Evolutionary conservation across 176 grass and related monocot genomes (phyloP).

Genomic region (Calamus simplicifolius): DNA sequence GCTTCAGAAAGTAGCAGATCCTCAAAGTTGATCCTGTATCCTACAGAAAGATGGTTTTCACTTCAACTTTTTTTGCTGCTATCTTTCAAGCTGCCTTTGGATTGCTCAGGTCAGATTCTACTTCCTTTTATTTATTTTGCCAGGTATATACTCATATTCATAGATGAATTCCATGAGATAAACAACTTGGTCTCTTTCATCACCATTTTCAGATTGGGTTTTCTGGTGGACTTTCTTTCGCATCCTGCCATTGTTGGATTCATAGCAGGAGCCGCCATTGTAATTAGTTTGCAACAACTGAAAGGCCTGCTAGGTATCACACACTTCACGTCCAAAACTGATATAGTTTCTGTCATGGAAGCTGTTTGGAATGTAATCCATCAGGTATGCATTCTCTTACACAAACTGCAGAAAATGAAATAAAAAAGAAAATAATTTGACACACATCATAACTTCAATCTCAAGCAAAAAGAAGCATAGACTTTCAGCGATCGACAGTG

Average conservation of each 20-base stretch:
- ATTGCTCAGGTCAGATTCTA: conserved; percentile 48
- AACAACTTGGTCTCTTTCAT: not conserved
- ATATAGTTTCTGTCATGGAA: conserved; percentile 8
- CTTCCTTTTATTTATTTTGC: no score
- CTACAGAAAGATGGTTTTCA: conserved; percentile 70
- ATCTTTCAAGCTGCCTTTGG: conserved; percentile 84
- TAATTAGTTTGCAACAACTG: conserved; percentile 5
- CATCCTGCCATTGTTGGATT: conserved; percentile 11
- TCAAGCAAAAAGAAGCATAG: no score
- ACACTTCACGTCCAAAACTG: not conserved
- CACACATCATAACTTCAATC: no score
- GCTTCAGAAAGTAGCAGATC: conserved; percentile 80
- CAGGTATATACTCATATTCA: no score
- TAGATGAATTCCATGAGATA: no score
- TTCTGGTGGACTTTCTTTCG: conserved; percentile 10
- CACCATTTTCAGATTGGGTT: conserved; percentile 4
- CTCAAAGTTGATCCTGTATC: conserved; percentile 42
- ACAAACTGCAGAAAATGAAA: no score
- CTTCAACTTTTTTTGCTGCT: conserved; percentile 75
- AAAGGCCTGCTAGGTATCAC: conserved; percentile 7
- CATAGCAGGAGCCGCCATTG: conserved; percentile 8
- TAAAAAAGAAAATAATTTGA: no score
- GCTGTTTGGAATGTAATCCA: conserved; percentile 1
- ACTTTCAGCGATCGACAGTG: no score
- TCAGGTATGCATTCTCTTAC: not conserved